Evolutionary conservation across 2,329 filamentous ascomycete species (phyloP).

Genomic region (Nectriaceae sp.): DNA sequence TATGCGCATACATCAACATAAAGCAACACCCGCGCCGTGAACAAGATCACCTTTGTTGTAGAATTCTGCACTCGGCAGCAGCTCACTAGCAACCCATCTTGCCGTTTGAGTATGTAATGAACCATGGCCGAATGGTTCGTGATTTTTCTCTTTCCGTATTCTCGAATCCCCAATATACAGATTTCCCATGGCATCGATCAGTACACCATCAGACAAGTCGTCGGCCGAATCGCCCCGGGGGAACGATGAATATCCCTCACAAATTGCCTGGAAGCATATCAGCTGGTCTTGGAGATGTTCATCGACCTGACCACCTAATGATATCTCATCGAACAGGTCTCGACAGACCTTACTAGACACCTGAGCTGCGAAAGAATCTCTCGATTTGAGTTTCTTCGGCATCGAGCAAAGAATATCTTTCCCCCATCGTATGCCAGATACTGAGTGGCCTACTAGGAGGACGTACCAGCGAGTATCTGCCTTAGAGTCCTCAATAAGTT

Average conservation of each 20-base stretch:
- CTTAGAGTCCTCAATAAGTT: conserved; percentile 51
- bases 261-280: conserved; percentile 60
- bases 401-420: conserved; percentile 45
- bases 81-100: conserved; percentile 56
- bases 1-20: too few relatives aligned
- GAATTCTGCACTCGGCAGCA: conserved; percentile 52
- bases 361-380: conserved; percentile 35
- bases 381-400: conserved; percentile 41
- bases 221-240: conserved; percentile 29
- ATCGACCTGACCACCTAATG: conserved; percentile 51
- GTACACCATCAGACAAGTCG: conserved; percentile 13
- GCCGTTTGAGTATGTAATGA: conserved; percentile 60
- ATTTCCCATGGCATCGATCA: conserved; percentile 32
- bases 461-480: conserved; percentile 55
- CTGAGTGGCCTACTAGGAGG: conserved; percentile 57
- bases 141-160: conserved; percentile 45
- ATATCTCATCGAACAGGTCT: conserved; percentile 48
- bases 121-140: conserved; percentile 57
- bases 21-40: conserved; percentile 42
- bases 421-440: conserved; percentile 47
- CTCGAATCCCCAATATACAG: conserved; percentile 28
- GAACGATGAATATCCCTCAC: conserved; percentile 53
- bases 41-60: conserved; percentile 53
- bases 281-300: conserved; percentile 63
- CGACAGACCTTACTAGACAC: conserved; percentile 48